Percentiles rank a stretch among this genome's conserved stretches.
phyloP scores from a whole-genome alignment of 345 rosid species.

The Eucalyptus marginata region DNA sequence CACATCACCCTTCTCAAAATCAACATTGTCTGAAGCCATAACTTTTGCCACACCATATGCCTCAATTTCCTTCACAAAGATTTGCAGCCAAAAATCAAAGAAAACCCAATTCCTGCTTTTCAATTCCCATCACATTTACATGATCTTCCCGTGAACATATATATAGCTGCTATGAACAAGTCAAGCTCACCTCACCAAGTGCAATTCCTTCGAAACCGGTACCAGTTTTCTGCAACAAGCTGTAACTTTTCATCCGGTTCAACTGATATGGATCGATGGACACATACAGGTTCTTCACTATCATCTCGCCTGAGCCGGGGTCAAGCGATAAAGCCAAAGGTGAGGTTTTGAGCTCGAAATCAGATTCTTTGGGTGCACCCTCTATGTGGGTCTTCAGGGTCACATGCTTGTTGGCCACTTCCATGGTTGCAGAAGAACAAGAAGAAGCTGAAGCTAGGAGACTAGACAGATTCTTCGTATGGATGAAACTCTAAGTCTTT shows the following conservation, averaged over 20 bases:
- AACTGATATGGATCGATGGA: conserved; percentile 48
- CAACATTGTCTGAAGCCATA: conserved; percentile 34
- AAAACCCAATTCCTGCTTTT: neutral
- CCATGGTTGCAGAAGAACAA: conserved; percentile 2
- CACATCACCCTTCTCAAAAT: conserved; percentile 31
- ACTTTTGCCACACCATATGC: conserved; percentile 46
- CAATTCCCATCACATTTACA: neutral
- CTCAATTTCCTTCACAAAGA: conserved; percentile 14
- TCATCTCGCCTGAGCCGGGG: conserved; percentile 8
- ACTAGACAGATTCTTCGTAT: neutral
- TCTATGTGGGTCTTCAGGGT: conserved; percentile 18
- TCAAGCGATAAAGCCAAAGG: neutral
- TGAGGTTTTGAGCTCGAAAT: conserved; percentile 22
- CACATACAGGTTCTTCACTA: conserved; percentile 30
- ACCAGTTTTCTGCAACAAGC: conserved; percentile 13
- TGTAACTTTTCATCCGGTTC: conserved; percentile 25
- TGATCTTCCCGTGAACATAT: neutral
- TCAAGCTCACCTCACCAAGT: conserved; percentile 21
- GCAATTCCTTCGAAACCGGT: neutral
- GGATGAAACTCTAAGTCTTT: neutral
- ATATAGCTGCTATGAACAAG: neutral
- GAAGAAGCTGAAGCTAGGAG: neutral
- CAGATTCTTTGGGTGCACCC: conserved; percentile 19
- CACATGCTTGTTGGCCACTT: conserved; percentile 18
- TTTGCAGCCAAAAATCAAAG: no score